Conservation (phyloP, 2,329 filamentous ascomycete species). For the Furcasterigmium sp. region DNA sequence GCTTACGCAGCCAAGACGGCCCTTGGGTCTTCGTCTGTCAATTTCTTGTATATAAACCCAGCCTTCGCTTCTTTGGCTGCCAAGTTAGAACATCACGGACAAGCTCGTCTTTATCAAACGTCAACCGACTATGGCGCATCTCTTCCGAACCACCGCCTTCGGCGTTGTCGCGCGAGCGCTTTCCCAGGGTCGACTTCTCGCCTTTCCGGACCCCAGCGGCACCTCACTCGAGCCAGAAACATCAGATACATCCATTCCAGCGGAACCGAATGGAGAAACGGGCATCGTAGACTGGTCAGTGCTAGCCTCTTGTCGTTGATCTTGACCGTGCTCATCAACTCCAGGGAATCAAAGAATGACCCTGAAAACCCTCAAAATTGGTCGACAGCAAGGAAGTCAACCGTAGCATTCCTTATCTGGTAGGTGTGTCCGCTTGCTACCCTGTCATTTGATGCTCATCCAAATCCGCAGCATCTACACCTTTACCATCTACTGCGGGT, state of each 20-base stretch:
- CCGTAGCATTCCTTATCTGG: not conserved
- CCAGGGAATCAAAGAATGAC: slow-evolving; percentile 1
- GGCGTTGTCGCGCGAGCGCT: not conserved
- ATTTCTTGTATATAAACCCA: no score
- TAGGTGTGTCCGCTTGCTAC: not conserved
- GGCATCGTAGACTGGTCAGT: not conserved
- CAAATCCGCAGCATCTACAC: not conserved
- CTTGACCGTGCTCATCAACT: not conserved
- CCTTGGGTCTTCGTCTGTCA: no score
- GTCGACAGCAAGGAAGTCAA: not conserved
- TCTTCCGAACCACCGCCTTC: not conserved
- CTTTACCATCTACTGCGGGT: slow-evolving; percentile 7
- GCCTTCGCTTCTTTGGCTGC: no score
- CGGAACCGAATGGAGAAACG: not conserved
- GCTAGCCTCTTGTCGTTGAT: not conserved
- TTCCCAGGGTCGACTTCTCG: not conserved
- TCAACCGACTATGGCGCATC: no score
- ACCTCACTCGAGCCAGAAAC: not conserved
- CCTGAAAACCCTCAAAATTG: slow-evolving; percentile 2
- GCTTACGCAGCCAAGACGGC: no score
- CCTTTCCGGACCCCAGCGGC: not conserved
- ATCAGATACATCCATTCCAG: not conserved
- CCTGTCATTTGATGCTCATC: not conserved
- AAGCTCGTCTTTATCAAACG: no score
- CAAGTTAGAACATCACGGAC: no score